Evolutionary conservation across 1,284 basidiomycete genomes (phyloP).

Genomic region (Ustilago hordei): DNA sequence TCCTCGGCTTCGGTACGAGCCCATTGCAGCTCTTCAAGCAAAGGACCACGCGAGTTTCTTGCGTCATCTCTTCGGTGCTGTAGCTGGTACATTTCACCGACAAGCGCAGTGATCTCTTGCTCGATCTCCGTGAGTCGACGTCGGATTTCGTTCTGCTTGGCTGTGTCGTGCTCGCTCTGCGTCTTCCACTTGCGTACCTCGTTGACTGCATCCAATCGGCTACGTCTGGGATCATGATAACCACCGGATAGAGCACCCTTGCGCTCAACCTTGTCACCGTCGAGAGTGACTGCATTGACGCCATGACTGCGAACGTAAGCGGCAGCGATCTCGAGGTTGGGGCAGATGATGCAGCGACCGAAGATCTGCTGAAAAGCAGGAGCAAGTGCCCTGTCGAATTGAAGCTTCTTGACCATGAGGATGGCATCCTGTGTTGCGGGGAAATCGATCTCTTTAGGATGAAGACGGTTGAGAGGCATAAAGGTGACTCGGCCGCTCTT

Average conservation of each 20-base stretch:
- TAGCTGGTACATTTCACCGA: slow-evolving; percentile 80
- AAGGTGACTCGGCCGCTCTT: slow-evolving; percentile 95
- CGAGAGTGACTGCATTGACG: slow-evolving; percentile 95
- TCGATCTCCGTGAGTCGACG: slow-evolving; percentile 79
- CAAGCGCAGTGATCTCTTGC: slow-evolving; percentile 84
- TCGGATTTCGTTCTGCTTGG: slow-evolving; percentile 80
- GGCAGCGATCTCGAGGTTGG: slow-evolving; percentile 89
- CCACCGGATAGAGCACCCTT: slow-evolving; percentile 96
- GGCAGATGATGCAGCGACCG: slow-evolving; percentile 94
- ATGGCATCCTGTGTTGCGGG: slow-evolving; percentile 85
- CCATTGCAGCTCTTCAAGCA: slow-evolving; percentile 77
- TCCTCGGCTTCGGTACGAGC: slow-evolving; percentile 80
- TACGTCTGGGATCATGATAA: slow-evolving; percentile 90
- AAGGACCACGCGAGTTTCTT: slow-evolving; percentile 77
- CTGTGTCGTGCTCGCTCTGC: slow-evolving; percentile 78
- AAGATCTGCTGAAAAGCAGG: slow-evolving; percentile 98
- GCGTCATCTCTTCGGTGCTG: slow-evolving; percentile 80
- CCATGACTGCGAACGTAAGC: slow-evolving; percentile 94
- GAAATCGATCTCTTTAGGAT: slow-evolving; percentile 76
- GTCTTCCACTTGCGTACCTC: slow-evolving; percentile 81
- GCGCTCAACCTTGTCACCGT: slow-evolving; percentile 96
- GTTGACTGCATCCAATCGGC: slow-evolving; percentile 88
- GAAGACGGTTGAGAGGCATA: slow-evolving; percentile 97
- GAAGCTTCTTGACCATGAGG: slow-evolving; percentile 80
- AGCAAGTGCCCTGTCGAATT: slow-evolving; percentile 78